A percentile compares a stretch with the other conserved stretches of the same genome.
These are phyloP conservation scores for Fusarium goolgardi DNA, from an alignment of 2,329 filamentous ascomycete genomes.

Conservation along the genomic window DNA sequence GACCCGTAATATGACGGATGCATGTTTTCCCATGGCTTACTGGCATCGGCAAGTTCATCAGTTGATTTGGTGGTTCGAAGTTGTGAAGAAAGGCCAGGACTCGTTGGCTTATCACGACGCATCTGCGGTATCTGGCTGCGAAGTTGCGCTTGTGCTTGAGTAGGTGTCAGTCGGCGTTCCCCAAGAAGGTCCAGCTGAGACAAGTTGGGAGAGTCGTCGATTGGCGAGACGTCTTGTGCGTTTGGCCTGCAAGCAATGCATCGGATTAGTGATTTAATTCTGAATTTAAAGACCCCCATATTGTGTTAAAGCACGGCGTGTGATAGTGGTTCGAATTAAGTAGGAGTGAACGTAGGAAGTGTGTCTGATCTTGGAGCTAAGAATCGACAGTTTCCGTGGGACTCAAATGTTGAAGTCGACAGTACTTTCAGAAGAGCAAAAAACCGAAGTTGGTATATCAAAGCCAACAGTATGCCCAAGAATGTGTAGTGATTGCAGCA, in stretches of 20 bases:
- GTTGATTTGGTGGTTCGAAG: conserved; percentile 54
- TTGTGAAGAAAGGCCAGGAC: conserved; percentile 53
- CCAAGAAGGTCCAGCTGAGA: conserved; percentile 48
- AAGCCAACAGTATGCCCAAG: conserved; percentile 30
- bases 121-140: conserved; percentile 63
- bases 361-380: not conserved
- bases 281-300: conserved; percentile 31
- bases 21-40: conserved; percentile 40
- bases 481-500: conserved; percentile 4
- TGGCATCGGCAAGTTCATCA: conserved; percentile 37
- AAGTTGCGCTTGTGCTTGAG: conserved; percentile 29
- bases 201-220: conserved; percentile 59
- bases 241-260: conserved; percentile 45
- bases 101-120: conserved; percentile 63
- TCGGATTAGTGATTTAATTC: conserved; percentile 36
- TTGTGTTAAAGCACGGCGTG: not conserved
- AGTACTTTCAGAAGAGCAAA: not conserved
- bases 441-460: conserved; percentile 1
- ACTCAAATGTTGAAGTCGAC: not conserved
- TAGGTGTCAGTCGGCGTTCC: conserved; percentile 30
- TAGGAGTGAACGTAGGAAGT: not conserved
- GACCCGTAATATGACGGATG: conserved; percentile 15
- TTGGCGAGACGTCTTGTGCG: conserved; percentile 62
- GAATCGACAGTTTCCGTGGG: not conserved
- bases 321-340: not conserved